Percentiles rank a stretch among this genome's conserved stretches.
These are phyloP conservation scores for Vanrija pseudolonga DNA, from an alignment of 1,284 basidiomycete species.

Conservation along the genomic window DNA sequence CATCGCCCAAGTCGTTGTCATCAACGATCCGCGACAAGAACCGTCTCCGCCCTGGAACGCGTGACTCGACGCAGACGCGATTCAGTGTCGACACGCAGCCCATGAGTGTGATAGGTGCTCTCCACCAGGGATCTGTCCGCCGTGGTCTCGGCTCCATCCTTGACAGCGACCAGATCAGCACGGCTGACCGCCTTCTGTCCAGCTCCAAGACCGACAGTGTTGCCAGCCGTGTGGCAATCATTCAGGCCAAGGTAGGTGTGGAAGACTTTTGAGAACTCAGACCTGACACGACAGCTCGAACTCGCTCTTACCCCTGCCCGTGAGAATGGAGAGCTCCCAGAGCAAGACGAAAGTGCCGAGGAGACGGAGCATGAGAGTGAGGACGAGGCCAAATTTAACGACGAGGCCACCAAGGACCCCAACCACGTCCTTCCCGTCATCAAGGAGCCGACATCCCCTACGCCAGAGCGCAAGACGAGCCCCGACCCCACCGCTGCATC, in stretches of 20 bases:
- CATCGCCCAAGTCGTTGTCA: neutral
- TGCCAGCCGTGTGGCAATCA: slow-evolving; percentile 24
- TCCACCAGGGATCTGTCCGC: slow-evolving; percentile 13
- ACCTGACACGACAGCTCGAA: slow-evolving; percentile 18
- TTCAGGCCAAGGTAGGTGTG: slow-evolving; percentile 30
- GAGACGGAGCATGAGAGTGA: neutral
- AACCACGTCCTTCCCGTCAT: neutral
- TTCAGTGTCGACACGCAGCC: slow-evolving; percentile 19
- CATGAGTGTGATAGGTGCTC: slow-evolving; percentile 23
- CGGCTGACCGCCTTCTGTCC: slow-evolving; percentile 12
- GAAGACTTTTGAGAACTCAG: accelerated
- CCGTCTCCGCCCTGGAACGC: slow-evolving; percentile 15
- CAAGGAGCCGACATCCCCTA: neutral
- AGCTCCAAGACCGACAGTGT: slow-evolving; percentile 22
- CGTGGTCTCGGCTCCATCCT: slow-evolving; percentile 16
- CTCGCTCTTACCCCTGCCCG: slow-evolving; percentile 17
- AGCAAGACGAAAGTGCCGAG: neutral
- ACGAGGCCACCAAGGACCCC: neutral
- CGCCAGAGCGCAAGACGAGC: neutral
- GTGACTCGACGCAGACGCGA: slow-evolving; percentile 21
- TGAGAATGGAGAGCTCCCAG: neutral
- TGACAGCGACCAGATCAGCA: slow-evolving; percentile 16
- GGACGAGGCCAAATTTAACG: too few species aligned
- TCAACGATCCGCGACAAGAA: slow-evolving; percentile 1
- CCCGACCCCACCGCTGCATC: neutral